phyloP scores from a whole-genome alignment of 352 stramenopile genomes.

The Globisporangium alternatum region DNA sequence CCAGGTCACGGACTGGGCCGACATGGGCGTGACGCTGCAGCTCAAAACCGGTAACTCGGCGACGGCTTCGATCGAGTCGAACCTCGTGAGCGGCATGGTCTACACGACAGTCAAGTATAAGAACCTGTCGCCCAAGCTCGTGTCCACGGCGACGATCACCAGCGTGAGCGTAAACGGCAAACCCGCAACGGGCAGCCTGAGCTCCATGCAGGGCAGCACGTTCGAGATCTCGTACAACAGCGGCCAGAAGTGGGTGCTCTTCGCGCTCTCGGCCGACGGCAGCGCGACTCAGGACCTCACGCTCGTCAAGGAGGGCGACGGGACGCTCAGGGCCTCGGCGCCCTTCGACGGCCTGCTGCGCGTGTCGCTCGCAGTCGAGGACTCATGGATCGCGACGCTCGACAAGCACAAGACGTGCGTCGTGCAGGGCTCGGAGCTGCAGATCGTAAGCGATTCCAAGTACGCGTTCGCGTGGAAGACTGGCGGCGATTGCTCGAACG shows the following conservation, averaged over 20 bases:
- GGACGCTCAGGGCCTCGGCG: constrained; percentile 28
- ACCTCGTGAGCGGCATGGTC: constrained; percentile 65
- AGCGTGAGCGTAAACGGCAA: constrained; percentile 49
- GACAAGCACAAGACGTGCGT: constrained; percentile 55
- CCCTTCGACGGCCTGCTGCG: constrained; percentile 49
- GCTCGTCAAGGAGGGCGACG: constrained; percentile 29
- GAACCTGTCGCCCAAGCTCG: constrained; percentile 36
- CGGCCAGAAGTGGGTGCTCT: constrained; percentile 59
- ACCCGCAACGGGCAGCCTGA: constrained; percentile 10
- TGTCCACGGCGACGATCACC: constrained; percentile 37
- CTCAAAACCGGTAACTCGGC: constrained; percentile 24
- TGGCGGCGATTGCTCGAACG: constrained; percentile 41
- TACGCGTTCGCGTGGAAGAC: constrained; percentile 64
- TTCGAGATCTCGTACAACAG: constrained; percentile 54
- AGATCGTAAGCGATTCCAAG: constrained; percentile 38
- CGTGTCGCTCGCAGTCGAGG: constrained; percentile 37
- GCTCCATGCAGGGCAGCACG: constrained; percentile 27
- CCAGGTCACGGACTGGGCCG: constrained; percentile 53
- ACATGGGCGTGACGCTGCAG: constrained; percentile 52
- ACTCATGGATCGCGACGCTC: constrained; percentile 32
- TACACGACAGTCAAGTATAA: constrained; percentile 52
- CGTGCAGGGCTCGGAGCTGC: constrained; percentile 36
- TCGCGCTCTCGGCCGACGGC: constrained; percentile 42
- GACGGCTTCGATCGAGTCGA: constrained; percentile 31
- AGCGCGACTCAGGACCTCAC: constrained; percentile 38